Conservation (phyloP, 1,284 basidiomycete genomes). For the Neonothopanus nambi region DNA sequence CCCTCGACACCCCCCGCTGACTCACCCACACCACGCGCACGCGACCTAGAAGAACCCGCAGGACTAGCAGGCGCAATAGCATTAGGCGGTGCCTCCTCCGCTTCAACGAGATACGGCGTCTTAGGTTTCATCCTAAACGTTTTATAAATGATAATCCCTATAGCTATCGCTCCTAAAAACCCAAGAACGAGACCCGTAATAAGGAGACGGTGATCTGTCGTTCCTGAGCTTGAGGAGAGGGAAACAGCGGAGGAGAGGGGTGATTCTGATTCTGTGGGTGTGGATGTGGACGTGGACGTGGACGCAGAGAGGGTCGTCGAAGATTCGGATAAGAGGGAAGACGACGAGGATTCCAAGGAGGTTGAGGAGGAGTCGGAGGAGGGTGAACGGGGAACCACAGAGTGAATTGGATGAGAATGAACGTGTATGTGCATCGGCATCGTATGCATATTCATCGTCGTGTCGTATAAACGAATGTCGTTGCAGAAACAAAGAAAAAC, state of each 20-base stretch:
- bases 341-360: background rate
- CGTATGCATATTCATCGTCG: too few relatives aligned
- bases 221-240: too few relatives aligned
- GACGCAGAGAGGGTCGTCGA: background rate
- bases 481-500: too few relatives aligned
- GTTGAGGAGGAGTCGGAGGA: background rate
- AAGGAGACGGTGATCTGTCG: background rate
- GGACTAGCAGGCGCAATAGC: background rate
- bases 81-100: background rate
- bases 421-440: too few relatives aligned
- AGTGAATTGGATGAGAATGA: background rate
- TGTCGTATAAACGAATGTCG: too few relatives aligned
- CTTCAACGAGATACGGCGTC: background rate
- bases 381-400: background rate
- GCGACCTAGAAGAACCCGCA: too few relatives aligned
- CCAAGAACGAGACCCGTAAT: slow-evolving; percentile 11
- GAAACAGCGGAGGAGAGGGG: too few relatives aligned
- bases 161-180: slow-evolving; percentile 7
- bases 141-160: slow-evolving; percentile 13
- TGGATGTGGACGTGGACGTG: background rate
- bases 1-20: too few relatives aligned
- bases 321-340: background rate
- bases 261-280: too few relatives aligned
- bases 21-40: too few relatives aligned
- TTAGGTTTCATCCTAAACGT: slow-evolving; percentile 10